phyloP scores from a whole-genome alignment of 495 filamentous ascomycete genomes.

The Neurospora sp. region DNA sequence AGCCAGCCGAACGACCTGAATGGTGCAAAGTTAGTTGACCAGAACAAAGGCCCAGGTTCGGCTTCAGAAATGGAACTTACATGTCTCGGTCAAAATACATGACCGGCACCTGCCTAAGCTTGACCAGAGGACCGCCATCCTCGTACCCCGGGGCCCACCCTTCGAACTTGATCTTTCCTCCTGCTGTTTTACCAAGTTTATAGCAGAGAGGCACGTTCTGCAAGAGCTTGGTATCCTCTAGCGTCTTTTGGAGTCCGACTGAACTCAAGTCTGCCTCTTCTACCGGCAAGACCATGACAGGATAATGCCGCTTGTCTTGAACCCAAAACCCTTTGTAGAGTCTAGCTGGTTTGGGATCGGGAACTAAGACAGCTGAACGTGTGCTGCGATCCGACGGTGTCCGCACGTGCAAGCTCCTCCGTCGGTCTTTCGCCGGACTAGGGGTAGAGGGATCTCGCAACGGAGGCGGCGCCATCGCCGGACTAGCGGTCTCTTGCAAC shows the following conservation, averaged over 20 bases:
- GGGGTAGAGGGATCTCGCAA: not conserved
- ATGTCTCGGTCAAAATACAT: constrained; percentile 27
- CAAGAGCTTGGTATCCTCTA: constrained; percentile 25
- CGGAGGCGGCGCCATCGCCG: not conserved
- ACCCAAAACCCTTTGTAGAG: constrained; percentile 29
- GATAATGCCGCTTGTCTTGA: constrained; percentile 18
- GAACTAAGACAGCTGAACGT: constrained; percentile 1
- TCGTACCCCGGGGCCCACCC: constrained; percentile 33
- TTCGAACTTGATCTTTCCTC: constrained; percentile 12
- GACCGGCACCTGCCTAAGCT: constrained; percentile 31
- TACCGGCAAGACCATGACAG: constrained; percentile 32
- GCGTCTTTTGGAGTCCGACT: constrained; percentile 23
- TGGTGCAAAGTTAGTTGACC: constrained; percentile 4
- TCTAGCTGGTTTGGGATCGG: constrained; percentile 8
- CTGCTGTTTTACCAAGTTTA: constrained; percentile 6
- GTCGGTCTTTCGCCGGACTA: not conserved
- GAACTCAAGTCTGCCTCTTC: constrained; percentile 15
- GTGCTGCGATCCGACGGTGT: constrained; percentile 1
- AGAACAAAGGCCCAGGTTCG: not conserved
- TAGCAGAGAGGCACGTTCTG: constrained; percentile 28
- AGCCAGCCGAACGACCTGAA: constrained; percentile 19
- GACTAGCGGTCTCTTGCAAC: not conserved
- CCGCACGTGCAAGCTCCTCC: not conserved
- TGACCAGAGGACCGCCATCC: constrained; percentile 23
- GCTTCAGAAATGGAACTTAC: constrained; percentile 7